Evolutionary conservation across 1,284 basidiomycete genomes (phyloP), one percentile per base, ranked within the genome.

Genomic region (Ceratobasidium sp.): DNA sequence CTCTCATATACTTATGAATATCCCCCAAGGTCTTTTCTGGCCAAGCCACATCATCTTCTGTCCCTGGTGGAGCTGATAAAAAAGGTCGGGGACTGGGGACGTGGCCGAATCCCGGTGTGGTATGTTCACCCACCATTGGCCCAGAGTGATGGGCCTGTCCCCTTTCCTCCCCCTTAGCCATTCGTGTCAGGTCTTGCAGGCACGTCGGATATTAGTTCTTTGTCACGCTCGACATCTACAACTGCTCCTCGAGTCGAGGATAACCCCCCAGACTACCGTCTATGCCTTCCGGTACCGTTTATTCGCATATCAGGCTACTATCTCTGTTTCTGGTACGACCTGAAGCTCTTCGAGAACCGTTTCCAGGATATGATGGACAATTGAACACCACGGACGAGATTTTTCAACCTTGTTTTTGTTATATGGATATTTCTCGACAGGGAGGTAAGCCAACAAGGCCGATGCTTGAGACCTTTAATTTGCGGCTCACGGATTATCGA

Each of bases 1-100:
- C 64, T 1, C 73, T 30, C 27, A 79, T 78, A 33, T 77, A 67
- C 16, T 70, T 2, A 77, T 82, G 79, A 65, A 81, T 80, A 6
- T 73, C 69, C 0, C 54, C 27, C n/a, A 82, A 75, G 6, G 68
- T 33, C 0, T 41, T 70, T 57, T 79, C 65, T 66, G 81, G 60
- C 0, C 64, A 16, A 7, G 66, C 35, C 2, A 82, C 30, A 8
- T 69, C 60, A 35, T 48, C 69, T 14, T 64, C 59, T 23, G 46
- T 48, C 41, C 65, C 20, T 46, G 46, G 46, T 46, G 46, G 10
- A 46, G 46, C 46, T 46, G 46, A 18, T 46, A 18, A 12, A 18
- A 18, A 12, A 46, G 8, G 46, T 46, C 16, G 46, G 46, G 46
- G 10, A 46, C 16, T 12, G 16, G 46, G 46, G 27, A 30, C 27